Evolutionary conservation across 495 filamentous ascomycete species (phyloP), one percentile per base, ranked within the genome.

Genomic region (Ascobolus immersus): DNA sequence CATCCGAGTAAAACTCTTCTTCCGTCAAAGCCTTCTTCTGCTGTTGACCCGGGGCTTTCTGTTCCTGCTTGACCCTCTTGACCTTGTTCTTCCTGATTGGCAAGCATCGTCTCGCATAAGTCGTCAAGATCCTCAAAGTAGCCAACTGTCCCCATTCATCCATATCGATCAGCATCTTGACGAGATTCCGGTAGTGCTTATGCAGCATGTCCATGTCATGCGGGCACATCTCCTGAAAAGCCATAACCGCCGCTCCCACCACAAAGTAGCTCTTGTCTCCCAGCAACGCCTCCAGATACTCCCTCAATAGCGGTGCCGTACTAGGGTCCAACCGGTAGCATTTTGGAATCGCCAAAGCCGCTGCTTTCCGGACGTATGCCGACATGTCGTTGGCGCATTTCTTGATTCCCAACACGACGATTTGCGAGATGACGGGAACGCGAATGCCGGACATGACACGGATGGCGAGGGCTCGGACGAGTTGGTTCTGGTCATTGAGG

Each of bases 371-470:
- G 27, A 96, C 86, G 50, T 77, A 71, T 1, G 86, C 71, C 42
- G 77, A 90, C 79, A 94, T 92, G 44, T 96, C 86, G 10, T 67
- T 78, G 15, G 70, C 69, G 1, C 86, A 86, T 40, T 79, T 71
- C 49, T 90, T 89, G 52, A 96, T 92, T 1, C 77, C 86, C 28
- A 96, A 56, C 2, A 74, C 80, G n/a, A 96, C 89, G 41, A 96
- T 94, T 54, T 93, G 86, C 34, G 77, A 84, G 54, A 96, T 94
- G n/a, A 91, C 89, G 2, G 86, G 86, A 1, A 96, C 89, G 6
- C 78, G 61, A 34, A 96, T 94, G 3, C 80, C 80, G 5, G 80
- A 84, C 80, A 96, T 94, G 39, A 80, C 81, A 17, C 77, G 71
- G 34, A 96, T 64, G 2, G 86, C 86, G 54, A 94, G 70, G 10